Evolutionary conservation across 768 basidiomycete species (phyloP).

Genomic region (Xerocomellus dryophilus): DNA sequence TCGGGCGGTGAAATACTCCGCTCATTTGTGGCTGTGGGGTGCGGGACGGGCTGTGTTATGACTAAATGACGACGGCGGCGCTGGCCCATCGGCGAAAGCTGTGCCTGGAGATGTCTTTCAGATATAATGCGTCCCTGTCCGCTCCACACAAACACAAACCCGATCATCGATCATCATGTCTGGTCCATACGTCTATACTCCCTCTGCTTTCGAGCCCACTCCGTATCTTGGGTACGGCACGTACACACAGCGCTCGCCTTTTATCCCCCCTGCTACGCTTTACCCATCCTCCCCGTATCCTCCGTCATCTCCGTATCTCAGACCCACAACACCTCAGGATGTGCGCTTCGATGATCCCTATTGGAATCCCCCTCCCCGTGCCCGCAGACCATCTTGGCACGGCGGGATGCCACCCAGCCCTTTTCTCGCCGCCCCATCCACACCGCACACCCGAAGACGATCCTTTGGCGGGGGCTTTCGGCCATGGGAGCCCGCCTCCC

Average conservation of each 20-base stretch:
- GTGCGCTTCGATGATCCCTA: slow-evolving; percentile 21
- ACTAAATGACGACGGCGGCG: background rate
- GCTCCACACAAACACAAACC: background rate
- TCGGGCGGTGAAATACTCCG: slow-evolving; percentile 4
- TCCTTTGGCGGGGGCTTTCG: slow-evolving; percentile 28
- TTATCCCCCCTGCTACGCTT: slow-evolving; percentile 40
- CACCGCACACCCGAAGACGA: slow-evolving; percentile 19
- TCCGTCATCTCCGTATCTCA: slow-evolving; percentile 28
- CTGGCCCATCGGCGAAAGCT: slow-evolving; percentile 3
- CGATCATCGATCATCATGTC: slow-evolving; percentile 33
- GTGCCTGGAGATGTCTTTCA: slow-evolving; percentile 12
- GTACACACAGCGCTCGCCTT: slow-evolving; percentile 40
- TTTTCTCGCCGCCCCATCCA: slow-evolving; percentile 19
- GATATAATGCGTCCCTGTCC: slow-evolving; percentile 15
- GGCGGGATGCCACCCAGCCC: slow-evolving; percentile 28
- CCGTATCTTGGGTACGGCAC: slow-evolving; percentile 34
- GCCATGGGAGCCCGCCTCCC: slow-evolving; percentile 22
- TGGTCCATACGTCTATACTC: slow-evolving; percentile 43
- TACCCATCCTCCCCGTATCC: slow-evolving; percentile 38
- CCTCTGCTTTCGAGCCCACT: slow-evolving; percentile 34
- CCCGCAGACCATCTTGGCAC: slow-evolving; percentile 47
- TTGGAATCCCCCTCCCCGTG: slow-evolving; percentile 28
- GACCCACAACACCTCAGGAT: slow-evolving; percentile 30
- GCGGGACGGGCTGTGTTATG: slow-evolving; percentile 12
- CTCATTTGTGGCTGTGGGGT: slow-evolving; percentile 20